A percentile compares a stretch with the other conserved stretches of the same genome.
Evolutionary conservation across 306 rosid genomes (phyloP).

Genomic region (Amphicarpaea edgeworthii): DNA sequence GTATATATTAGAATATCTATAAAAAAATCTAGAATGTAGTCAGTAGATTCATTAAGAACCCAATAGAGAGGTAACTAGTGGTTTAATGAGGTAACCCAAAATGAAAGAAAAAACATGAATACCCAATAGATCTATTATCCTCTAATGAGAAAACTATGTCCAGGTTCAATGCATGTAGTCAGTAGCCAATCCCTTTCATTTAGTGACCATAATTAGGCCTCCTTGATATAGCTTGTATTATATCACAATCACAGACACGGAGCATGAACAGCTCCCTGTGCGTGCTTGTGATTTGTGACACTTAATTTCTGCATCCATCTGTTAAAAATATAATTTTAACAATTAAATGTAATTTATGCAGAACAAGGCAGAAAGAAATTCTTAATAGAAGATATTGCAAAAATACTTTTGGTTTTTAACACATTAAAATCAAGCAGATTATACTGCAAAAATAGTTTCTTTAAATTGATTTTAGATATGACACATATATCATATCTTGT

Average conservation of each 20-base stretch:
- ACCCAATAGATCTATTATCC: constrained; percentile 8
- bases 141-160: not conserved
- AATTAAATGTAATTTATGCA: not conserved
- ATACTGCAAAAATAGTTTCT: constrained; percentile 1
- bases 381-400: not conserved
- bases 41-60: too few relatives aligned
- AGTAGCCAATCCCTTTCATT: not conserved
- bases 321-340: not conserved
- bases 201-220: constrained; percentile 1
- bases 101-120: not conserved
- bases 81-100: not conserved
- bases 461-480: constrained; percentile 8
- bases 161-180: not conserved
- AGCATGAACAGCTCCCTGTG: too few relatives aligned
- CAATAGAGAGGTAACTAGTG: constrained; percentile 12
- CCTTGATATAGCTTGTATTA: not conserved
- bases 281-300: not conserved
- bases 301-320: not conserved
- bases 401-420: not conserved
- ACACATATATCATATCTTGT: constrained; percentile 15
- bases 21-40: not conserved
- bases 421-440: constrained; percentile 22
- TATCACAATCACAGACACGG: too few relatives aligned
- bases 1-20: not conserved
- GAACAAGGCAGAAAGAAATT: not conserved